Base-by-base conservation (phyloP, 202 grass and related monocot genomes). In the Carex sylvatica region DNA sequence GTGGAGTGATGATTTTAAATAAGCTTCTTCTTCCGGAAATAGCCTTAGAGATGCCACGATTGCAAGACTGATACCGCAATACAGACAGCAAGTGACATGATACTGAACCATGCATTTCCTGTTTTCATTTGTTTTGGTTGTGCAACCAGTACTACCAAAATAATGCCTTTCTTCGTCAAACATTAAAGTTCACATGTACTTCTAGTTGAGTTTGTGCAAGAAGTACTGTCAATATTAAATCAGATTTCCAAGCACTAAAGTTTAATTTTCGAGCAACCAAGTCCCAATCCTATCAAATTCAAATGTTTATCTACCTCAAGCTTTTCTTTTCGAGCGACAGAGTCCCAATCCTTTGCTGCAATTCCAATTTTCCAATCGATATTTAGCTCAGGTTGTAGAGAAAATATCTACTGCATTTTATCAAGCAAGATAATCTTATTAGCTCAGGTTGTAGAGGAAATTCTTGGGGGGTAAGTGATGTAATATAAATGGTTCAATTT, bases 351-450 rank as follows among this genome's bases (percentile, higher is more conserved):
- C 88, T 94, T 97, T 5, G 94, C 78, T 74, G 92, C 94, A 71
- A 97, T 94, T 8, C 94, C 94, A 53, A 90, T 89, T 69, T 92
- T 97, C 92, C 94, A 97, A 79, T 94, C 94, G 63, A 97, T 88
- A 80, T 89, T 97, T 71, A 92, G 28, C 28, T 28, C 28, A 28
- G 28, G 28, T 28, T 28, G 28, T 28, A 19, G 93, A 90, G 82
- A 98, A 98, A 91, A 88, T 98, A 53, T 85, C 73, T 44, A 69
- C 82, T 9, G 87, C 63, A 4, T 95, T 98, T 87, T 86, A 95
- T 86, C 65, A 76, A 76, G 64, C 93, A 87, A 94, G 49, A 83
- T 56, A 20, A 3, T 61, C 5, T 35, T 84, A 49, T 68, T 55
- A 61, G 9, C 60, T n/a, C 0, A 47, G 53, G 6, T 54, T 83